Conservation (phyloP, 257 asterid genomes). For the Salvia rosmarinus region DNA sequence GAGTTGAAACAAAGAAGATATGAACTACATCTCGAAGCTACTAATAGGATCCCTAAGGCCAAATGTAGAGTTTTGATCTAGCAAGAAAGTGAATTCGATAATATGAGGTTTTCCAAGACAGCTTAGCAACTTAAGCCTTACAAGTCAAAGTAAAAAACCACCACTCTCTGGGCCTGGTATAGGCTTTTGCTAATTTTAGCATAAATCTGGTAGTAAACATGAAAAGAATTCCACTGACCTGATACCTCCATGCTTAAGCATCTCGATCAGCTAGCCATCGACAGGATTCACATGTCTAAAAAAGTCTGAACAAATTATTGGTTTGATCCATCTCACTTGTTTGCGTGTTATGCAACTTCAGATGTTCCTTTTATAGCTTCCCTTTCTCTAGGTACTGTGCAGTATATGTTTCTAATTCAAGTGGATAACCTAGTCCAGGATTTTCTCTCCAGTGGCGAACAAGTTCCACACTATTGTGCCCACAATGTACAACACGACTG, state of each 20-base stretch:
- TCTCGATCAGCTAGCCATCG: constrained; percentile 14
- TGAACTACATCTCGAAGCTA: constrained; percentile 1
- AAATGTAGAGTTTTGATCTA: constrained; percentile 14
- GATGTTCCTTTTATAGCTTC: neutral
- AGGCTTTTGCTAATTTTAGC: constrained; percentile 15
- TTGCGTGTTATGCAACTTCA: constrained; percentile 10
- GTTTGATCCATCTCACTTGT: constrained; percentile 26
- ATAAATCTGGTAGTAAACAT: neutral
- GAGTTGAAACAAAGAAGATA: neutral
- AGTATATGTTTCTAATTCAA: neutral
- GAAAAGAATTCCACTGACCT: constrained; percentile 1
- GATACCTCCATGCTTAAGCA: neutral
- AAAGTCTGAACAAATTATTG: neutral
- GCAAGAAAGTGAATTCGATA: neutral
- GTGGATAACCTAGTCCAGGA: constrained; percentile 84
- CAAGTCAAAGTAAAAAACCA: neutral
- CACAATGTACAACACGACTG: constrained; percentile 74
- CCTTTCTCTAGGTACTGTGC: neutral
- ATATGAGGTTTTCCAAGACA: constrained; percentile 10
- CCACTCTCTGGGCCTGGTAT: constrained; percentile 18
- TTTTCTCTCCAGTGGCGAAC: constrained; percentile 85
- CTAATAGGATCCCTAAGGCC: neutral
- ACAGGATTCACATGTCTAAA: neutral
- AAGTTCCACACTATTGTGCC: constrained; percentile 95
- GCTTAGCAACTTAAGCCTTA: constrained; percentile 17